Conservation (phyloP, 2,329 filamentous ascomycete genomes). For the Nemania sp. region DNA sequence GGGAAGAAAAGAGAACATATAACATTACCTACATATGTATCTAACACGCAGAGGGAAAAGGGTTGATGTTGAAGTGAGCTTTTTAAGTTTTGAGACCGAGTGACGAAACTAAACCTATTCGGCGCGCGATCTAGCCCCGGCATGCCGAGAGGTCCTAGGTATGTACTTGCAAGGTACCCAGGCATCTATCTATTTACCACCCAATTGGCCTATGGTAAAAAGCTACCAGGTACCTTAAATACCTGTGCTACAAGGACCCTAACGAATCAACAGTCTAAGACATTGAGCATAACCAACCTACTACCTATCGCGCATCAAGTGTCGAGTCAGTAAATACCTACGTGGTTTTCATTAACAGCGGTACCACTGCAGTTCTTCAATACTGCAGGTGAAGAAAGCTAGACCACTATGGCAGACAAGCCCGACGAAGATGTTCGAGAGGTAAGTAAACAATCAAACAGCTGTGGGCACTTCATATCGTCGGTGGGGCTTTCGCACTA, state of each 20-base stretch:
- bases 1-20: no score
- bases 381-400: neutral
- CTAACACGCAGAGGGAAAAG: neutral
- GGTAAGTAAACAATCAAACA: constrained; percentile 36
- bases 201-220: no score
- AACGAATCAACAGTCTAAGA: no score
- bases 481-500: constrained; percentile 9
- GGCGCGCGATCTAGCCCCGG: constrained; percentile 22
- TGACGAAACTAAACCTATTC: constrained; percentile 28
- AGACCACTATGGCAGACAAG: constrained; percentile 48
- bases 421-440: constrained; percentile 51
- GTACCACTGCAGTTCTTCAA: neutral
- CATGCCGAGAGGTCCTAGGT: no score
- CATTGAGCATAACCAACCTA: no score
- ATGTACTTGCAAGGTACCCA: no score
- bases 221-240: no score
- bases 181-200: no score
- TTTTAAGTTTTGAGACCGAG: constrained; percentile 29
- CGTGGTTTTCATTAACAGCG: neutral
- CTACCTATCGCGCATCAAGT: constrained; percentile 4
- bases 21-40: neutral
- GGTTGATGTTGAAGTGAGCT: constrained; percentile 6
- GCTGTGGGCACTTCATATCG: neutral
- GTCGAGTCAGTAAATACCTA: neutral
- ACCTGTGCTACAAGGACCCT: no score